phyloP scores from a whole-genome alignment of 2,329 filamentous ascomycete species.

The Myriosclerotinia curreyana region DNA sequence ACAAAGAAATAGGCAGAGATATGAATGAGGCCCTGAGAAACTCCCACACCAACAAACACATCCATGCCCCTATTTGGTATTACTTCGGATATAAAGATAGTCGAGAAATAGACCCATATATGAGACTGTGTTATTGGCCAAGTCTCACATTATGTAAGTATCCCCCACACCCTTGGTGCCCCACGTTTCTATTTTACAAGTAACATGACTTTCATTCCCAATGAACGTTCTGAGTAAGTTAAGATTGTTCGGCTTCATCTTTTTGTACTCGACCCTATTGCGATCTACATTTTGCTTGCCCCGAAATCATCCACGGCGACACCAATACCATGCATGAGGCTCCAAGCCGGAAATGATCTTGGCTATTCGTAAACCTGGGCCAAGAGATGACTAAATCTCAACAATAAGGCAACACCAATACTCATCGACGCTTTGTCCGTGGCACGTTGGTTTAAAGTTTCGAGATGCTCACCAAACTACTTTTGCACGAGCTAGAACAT shows the following conservation, averaged over 20 bases:
- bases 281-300: not conserved
- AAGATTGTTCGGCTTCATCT: not conserved
- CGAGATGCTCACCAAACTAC: not conserved
- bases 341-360: not conserved
- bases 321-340: not conserved
- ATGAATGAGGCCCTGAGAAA: not conserved
- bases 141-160: not conserved
- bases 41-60: not conserved
- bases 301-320: not conserved
- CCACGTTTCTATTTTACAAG: slow-evolving; percentile 3
- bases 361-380: not conserved
- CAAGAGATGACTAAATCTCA: not conserved
- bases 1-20: not conserved
- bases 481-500: slow-evolving; percentile 7
- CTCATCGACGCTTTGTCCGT: not conserved
- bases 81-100: not conserved
- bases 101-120: not conserved
- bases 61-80: not conserved
- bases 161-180: slow-evolving; percentile 16
- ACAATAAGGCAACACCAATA: not conserved
- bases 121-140: slow-evolving; percentile 7
- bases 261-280: not conserved
- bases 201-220: not conserved
- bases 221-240: not conserved
- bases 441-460: not conserved